Base-by-base conservation (phyloP, 495 filamentous ascomycete species). In the Penicillium diatomitis region DNA sequence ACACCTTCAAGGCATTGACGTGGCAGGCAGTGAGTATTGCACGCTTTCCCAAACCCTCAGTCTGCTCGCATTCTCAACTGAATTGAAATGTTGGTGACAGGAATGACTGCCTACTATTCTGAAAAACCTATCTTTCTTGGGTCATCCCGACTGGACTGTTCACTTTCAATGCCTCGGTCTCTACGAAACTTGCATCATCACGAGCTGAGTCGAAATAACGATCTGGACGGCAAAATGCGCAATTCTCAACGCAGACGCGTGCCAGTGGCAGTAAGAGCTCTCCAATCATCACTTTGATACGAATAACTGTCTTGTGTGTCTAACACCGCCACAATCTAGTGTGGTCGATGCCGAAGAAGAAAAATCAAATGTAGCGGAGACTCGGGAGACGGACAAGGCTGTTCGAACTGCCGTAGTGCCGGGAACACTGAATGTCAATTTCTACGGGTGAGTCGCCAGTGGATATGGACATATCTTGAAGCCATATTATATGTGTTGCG, bases 351-450 rank as follows among this genome's bases (percentile, higher is more conserved):
- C 62, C 83, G 92, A 43, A 90, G 90, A 64, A 78, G 92, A 45
- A 98, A 98, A 73, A 98, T 98, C 58, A 86, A 88, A 62, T 98
- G 92, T 70, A 95, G 87, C 51, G 92, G 91, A 32, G 90, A 96
- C 63, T 73, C 75, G 4, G 84, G 83, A 29, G 77, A 87, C 60
- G 86, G 83, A 7, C 70, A 72, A 27, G 87, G 86, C 31, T 98
- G 92, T 61, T 67, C 76, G 10, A 95, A 90, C 66, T 98, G 92
- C 71, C 85, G 83, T 53, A 76, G 69, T 51, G 81, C 90, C 46
- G 84, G 84, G 32, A 73, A 74, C 33, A 76, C 83, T 11, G 70
- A 71, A 28, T 96, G 90, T 66, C 80, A 82, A 39, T 96, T 94
- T 58, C 67, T 89, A 43, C 78, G 89, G 69, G 89, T 94, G 79